Conservation (phyloP, 2,329 filamentous ascomycete species). For the Xylariaceae sp. region DNA sequence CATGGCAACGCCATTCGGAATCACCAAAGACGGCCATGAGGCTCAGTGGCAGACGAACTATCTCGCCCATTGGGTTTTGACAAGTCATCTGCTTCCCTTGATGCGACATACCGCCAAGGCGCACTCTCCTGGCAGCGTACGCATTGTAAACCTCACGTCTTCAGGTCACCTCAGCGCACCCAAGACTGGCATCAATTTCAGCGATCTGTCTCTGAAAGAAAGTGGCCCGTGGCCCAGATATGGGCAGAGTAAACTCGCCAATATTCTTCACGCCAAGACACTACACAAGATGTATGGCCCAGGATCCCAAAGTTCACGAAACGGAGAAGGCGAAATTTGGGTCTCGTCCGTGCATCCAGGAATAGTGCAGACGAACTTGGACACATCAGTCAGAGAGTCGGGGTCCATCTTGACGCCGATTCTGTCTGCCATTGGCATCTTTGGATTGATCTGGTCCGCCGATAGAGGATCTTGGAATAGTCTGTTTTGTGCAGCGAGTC, state of each 20-base stretch:
- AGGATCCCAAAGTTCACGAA: slow-evolving; percentile 24
- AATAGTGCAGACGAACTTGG: slow-evolving; percentile 33
- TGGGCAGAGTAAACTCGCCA: slow-evolving; percentile 44
- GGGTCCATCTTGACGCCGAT: slow-evolving; percentile 4
- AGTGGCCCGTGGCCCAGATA: slow-evolving; percentile 31
- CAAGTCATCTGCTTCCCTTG: slow-evolving; percentile 35
- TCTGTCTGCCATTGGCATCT: slow-evolving; percentile 12
- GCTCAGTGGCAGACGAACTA: slow-evolving; percentile 41
- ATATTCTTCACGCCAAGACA: slow-evolving; percentile 38
- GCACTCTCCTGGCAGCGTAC: slow-evolving; percentile 22
- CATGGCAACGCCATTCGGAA: slow-evolving; percentile 30
- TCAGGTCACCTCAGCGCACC: slow-evolving; percentile 26
- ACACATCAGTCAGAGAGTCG: slow-evolving; percentile 9
- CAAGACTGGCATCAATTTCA: slow-evolving; percentile 24
- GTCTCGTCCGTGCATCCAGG: slow-evolving; percentile 37
- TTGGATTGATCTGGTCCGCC: slow-evolving; percentile 24
- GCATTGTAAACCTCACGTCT: slow-evolving; percentile 29
- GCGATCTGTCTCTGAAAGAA: slow-evolving; percentile 18
- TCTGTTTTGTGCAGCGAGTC: slow-evolving; percentile 35
- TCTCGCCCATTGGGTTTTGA: slow-evolving; percentile 40
- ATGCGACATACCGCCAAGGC: slow-evolving; percentile 29
- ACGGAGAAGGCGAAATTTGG: slow-evolving; percentile 36
- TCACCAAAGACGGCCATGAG: slow-evolving; percentile 35
- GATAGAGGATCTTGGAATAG: slow-evolving; percentile 35
- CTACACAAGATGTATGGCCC: slow-evolving; percentile 34